Evolutionary conservation across 148 eudicot genomes (phyloP), one percentile per base, ranked within the genome.

Genomic region (Selenicereus undatus): DNA sequence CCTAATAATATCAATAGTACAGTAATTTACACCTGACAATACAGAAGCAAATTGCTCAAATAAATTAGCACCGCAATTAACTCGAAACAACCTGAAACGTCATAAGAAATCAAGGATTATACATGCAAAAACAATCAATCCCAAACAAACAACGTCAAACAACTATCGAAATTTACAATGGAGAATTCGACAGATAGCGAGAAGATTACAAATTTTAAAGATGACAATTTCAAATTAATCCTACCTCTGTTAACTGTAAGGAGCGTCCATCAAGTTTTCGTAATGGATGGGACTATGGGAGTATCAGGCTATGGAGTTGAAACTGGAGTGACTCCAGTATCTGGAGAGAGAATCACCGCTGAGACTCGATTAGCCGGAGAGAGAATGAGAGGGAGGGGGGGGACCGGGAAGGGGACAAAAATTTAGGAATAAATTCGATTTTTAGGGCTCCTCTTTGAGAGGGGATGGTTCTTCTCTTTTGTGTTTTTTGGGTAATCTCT

Each of bases 401-500:
- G 48, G 5, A 35, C 20, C 39, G 72, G 74, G 22, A 71, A 36
- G 43, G 74, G 74, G 18, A 20, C 26, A 16, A 42, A 72, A 36
- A 36, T 21, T 72, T 72, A 42, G 51, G 75, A 22, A 43, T 26
- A 66, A 66, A 66, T 27, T 66, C 71, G 71, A 66, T n/a, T 66
- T 66, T 39, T 66, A 66, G 71, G 71, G 71, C 35, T 66, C 18
- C 36, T 56, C 22, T 66, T 66, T 66, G 32, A 10, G 16, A 30
- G 22, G 32, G 32, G 32, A 32, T 22, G 8, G n/a, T 20, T 5
- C 5, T 64, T 64, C 21, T 21, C 2, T 60, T 64, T 64, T 64
- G 8, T 64, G 8, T 64, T 24, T 60, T 8, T 64, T n/a, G 58
- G 58, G 18, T 11, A 17, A 11, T 52, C 58, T 52, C 2, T 2